Evolutionary conservation across 2,329 filamentous ascomycete genomes (phyloP), one percentile per base, ranked within the genome.

Genomic region (Microsporum canis): DNA sequence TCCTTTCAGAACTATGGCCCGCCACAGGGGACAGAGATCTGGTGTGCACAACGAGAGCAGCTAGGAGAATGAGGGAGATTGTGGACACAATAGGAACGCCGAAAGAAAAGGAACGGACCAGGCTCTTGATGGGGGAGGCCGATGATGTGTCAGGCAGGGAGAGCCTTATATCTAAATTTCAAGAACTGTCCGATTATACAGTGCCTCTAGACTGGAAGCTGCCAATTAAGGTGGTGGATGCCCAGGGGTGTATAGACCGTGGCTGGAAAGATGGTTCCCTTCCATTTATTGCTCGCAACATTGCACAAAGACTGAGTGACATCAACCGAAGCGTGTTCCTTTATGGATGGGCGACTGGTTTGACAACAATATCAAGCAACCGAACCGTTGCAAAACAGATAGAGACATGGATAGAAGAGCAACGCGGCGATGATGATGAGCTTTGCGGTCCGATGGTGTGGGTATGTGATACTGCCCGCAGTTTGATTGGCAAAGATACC

Each of bases 361-460:
- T 81, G 31, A 88, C 85, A 1, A 91, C 87, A 0, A 73, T 91
- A 58, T 89, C 87, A 2, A 86, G 85, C 63, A 91, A 91, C 69
- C 79, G 82, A 27, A 82, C 82, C 1, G 84, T 87, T 51, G 81
- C 83, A 27, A 87, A 83, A 65, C 81, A 85, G 65, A 82, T 91
- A 51, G 83, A 88, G 65, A 71, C 69, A 29, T 75, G 79, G 2
- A 75, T 88, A 56, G 83, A 86, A 63, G 76, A 78, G 63, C 75
- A 80, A 62, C 73, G 77, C 57, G 70, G 75, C 27, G 72, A 72
- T 1, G 70, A 77, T 41, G 78, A 83, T 38, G 71, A 75, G 38
- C 78, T 84, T 57, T 68, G 72, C 29, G 85, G 84, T 14, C 86
- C 86, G 1, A 75, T 78, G 63, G 79, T 88, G 23, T 87, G 85